A percentile compares a stretch with the other conserved stretches of the same genome.
Evolutionary conservation across 352 stramenopile genomes (phyloP).

Genomic region (Globisporangium viniferum): DNA sequence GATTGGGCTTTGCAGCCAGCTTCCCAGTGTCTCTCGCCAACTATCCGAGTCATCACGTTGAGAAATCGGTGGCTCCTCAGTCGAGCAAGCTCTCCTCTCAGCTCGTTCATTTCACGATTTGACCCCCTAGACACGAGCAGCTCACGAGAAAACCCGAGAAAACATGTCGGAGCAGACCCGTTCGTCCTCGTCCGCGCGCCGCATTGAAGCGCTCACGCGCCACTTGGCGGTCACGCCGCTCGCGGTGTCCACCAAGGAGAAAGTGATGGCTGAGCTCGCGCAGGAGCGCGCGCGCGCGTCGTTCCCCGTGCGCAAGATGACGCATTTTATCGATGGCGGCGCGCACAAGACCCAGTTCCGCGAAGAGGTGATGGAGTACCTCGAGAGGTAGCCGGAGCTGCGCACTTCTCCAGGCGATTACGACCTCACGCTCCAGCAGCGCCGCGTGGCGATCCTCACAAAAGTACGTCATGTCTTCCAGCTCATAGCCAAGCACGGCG

Average conservation of each 20-base stretch:
- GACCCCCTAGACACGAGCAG: not conserved
- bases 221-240: conserved; percentile 30
- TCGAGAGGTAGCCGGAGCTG: conserved; percentile 50
- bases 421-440: conserved; percentile 48
- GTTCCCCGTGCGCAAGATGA: conserved; percentile 57
- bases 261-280: conserved; percentile 44
- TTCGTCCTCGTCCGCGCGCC: conserved; percentile 24
- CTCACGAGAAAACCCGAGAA: not conserved
- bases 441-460: conserved; percentile 45
- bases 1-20: too few relatives aligned
- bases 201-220: conserved; percentile 46
- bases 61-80: not conserved
- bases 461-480: conserved; percentile 54
- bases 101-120: not conserved
- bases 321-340: conserved; percentile 58
- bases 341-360: conserved; percentile 37
- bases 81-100: not conserved
- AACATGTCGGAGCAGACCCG: conserved; percentile 25
- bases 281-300: conserved; percentile 42
- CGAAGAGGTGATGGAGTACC: conserved; percentile 45
- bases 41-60: too few relatives aligned
- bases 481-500: conserved; percentile 60
- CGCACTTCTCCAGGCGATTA: conserved; percentile 33
- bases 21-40: too few relatives aligned
- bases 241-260: conserved; percentile 39